These are phyloP conservation scores for Erigeron canadensis DNA, from an alignment of 129 eudicot genomes.

Conservation along the genomic window DNA sequence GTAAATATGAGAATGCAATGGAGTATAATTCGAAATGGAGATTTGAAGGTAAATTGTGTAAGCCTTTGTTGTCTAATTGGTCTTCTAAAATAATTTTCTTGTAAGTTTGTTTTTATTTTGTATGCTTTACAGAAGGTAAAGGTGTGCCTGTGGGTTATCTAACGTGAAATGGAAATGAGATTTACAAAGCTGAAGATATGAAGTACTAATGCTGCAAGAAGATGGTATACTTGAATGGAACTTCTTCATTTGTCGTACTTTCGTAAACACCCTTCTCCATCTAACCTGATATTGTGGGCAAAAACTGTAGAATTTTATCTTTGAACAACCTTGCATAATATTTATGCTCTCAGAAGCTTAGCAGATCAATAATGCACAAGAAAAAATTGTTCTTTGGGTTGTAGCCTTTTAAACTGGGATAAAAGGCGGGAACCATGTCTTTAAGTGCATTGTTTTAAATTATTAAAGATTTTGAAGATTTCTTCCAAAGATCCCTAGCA, in stretches of 20 bases:
- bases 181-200: slow-evolving; percentile 9
- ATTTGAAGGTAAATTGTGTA: slow-evolving; percentile 14
- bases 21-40: slow-evolving; percentile 5
- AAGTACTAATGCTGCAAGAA: slow-evolving; percentile 20
- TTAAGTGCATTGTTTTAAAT: background rate
- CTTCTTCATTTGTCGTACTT: background rate
- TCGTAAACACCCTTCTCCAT: background rate
- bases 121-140: slow-evolving; percentile 9
- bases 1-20: slow-evolving; percentile 14
- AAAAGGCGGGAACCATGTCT: background rate
- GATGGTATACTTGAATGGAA: background rate
- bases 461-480: background rate
- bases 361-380: background rate
- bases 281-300: slow-evolving; percentile 16
- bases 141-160: background rate
- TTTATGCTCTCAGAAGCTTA: background rate
- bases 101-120: background rate
- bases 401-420: background rate
- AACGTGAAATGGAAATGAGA: background rate
- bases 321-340: slow-evolving; percentile 10
- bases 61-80: background rate
- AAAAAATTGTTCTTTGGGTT: too few species aligned
- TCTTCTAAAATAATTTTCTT: background rate
- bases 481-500: background rate
- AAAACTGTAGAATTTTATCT: slow-evolving; percentile 4